Conservation (phyloP, 768 basidiomycete species). For the Tricholoma saponaceum region DNA sequence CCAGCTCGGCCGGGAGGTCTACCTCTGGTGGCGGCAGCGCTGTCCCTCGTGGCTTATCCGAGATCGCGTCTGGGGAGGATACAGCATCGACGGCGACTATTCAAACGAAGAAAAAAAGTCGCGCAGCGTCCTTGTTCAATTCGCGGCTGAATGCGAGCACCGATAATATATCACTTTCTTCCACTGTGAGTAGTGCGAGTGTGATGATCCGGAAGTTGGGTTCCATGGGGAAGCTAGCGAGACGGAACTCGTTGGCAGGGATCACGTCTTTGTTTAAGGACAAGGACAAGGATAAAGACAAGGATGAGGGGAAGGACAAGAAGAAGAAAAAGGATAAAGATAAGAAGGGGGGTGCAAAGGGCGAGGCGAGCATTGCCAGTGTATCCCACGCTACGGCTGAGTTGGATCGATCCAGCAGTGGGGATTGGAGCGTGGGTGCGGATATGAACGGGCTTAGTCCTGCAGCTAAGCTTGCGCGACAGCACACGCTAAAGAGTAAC, state of each 20-base stretch:
- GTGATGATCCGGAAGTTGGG: constrained; percentile 97
- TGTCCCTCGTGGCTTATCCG: constrained; percentile 22
- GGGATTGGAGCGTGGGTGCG: constrained; percentile 56
- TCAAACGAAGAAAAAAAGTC: constrained; percentile 66
- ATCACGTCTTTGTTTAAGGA: constrained; percentile 95
- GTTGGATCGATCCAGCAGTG: constrained; percentile 55
- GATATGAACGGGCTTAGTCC: constrained; percentile 79
- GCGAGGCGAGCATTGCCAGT: constrained; percentile 60
- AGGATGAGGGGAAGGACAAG: constrained; percentile 32
- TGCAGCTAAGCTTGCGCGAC: constrained; percentile 83
- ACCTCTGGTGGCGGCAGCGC: constrained; percentile 16
- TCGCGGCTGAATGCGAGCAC: constrained; percentile 83
- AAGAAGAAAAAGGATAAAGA: constrained; percentile 42
- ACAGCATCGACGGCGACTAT: constrained; percentile 39
- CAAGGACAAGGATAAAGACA: constrained; percentile 54
- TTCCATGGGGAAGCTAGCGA: constrained; percentile 81
- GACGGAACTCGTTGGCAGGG: constrained; percentile 84
- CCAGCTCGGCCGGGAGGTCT: constrained; percentile 23
- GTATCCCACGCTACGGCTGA: constrained; percentile 85
- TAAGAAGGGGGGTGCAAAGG: constrained; percentile 56
- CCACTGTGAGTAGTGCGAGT: constrained; percentile 91
- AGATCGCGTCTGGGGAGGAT: constrained; percentile 32
- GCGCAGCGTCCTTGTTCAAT: constrained; percentile 80
- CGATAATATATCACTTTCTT: constrained; percentile 93
- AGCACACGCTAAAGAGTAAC: constrained; percentile 88